Percentiles rank a stretch among this genome's conserved stretches.
phyloP scores from a whole-genome alignment of 352 stramenopile species.

The Sclerospora graminicola region DNA sequence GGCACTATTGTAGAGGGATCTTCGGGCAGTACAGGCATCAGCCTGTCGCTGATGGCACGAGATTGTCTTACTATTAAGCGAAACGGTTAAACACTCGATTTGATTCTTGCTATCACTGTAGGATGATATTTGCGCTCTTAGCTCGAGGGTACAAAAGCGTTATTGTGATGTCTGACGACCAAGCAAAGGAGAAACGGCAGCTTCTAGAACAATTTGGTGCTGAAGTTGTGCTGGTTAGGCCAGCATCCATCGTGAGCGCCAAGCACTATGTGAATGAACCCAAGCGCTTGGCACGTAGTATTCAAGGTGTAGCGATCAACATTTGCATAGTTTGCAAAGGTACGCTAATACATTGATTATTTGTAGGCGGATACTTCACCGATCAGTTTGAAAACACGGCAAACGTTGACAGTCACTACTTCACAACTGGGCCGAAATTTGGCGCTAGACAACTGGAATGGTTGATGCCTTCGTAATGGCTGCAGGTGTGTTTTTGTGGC shows the following conservation, averaged over 20 bases:
- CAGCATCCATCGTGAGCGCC: conserved; percentile 93
- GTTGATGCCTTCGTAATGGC: conserved; percentile 98
- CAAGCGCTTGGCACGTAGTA: conserved; percentile 68
- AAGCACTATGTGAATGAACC: conserved; percentile 98
- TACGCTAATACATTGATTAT: neutral
- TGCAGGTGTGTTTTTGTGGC: conserved; percentile 46
- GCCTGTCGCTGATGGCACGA: conserved; percentile 88
- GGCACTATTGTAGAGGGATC: conserved; percentile 96
- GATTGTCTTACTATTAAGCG: conserved; percentile 17
- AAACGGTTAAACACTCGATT: neutral
- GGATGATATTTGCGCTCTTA: conserved; percentile 8
- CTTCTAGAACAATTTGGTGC: conserved; percentile 78
- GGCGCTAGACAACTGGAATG: conserved; percentile 79
- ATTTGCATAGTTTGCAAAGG: neutral
- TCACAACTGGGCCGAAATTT: conserved; percentile 95
- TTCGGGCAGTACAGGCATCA: conserved; percentile 96
- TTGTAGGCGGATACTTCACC: conserved; percentile 88
- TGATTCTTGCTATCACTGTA: conserved; percentile 1
- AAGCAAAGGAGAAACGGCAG: conserved; percentile 88
- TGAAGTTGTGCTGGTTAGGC: conserved; percentile 82
- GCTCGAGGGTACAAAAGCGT: conserved; percentile 90
- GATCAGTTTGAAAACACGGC: conserved; percentile 98
- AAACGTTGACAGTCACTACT: conserved; percentile 93
- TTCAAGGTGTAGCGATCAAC: conserved; percentile 33
- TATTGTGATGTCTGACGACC: conserved; percentile 97